These are phyloP conservation scores for Tuber magnatum DNA, from an alignment of 495 filamentous ascomycete species.

Conservation along the genomic window DNA sequence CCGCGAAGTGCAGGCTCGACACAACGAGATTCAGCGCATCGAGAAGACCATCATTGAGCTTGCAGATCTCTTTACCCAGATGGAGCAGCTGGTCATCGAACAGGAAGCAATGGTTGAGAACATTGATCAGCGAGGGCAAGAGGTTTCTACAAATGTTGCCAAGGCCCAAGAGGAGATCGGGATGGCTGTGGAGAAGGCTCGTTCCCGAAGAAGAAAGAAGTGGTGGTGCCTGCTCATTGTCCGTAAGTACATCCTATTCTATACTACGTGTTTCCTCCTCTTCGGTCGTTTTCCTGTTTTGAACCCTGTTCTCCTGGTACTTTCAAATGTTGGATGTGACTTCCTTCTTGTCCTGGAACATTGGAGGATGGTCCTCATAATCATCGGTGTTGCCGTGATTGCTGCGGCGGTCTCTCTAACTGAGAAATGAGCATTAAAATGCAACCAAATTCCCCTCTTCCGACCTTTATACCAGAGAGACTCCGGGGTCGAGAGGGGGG, in stretches of 20 bases:
- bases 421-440: conserved; percentile 15
- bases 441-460: not conserved
- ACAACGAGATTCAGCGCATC: conserved; percentile 84
- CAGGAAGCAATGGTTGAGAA: conserved; percentile 69
- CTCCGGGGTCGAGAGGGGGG: not conserved
- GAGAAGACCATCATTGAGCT: conserved; percentile 81
- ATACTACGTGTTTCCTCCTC: not conserved
- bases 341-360: conserved; percentile 4
- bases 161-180: conserved; percentile 74
- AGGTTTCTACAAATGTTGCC: conserved; percentile 67
- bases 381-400: conserved; percentile 23
- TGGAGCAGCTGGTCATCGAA: conserved; percentile 72
- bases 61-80: conserved; percentile 72
- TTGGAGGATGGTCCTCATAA: conserved; percentile 27
- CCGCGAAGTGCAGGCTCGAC: conserved; percentile 69
- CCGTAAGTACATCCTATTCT: conserved; percentile 52
- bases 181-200: conserved; percentile 70
- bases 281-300: conserved; percentile 16
- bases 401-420: conserved; percentile 22
- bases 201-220: conserved; percentile 83
- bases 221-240: conserved; percentile 86
- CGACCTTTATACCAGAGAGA: not conserved
- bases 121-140: conserved; percentile 75
- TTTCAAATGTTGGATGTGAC: conserved; percentile 9
- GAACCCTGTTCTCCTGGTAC: conserved; percentile 23